Base-by-base conservation (phyloP, 805 yeast species). In the Zygosaccharomyces lentus region DNA sequence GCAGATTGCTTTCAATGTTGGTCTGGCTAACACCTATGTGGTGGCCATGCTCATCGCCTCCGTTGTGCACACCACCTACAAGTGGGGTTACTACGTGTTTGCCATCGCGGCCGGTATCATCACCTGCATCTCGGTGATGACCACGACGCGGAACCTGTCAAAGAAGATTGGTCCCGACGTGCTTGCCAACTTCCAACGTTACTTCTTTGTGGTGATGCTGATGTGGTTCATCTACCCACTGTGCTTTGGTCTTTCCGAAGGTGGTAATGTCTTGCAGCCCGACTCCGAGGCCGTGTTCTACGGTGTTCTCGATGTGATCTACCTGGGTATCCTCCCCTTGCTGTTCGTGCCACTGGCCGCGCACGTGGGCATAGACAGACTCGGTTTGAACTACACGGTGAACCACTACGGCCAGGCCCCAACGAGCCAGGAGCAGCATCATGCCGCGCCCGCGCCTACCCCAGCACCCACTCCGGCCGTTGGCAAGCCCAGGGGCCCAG, bases 241-340 rank as follows among this genome's bases (percentile, higher is more conserved):
- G 25, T 40, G 51, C 48, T 59, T 54, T 44, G 62, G 59, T 58
- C 45, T 59, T 34, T 65, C 75, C 57, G 84, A 80, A 59, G 85
- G 84, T 69, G 83, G 84, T 63, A 79, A 79, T 57, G 76, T 69
- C 38, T 74, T 80, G 49, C 76, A 72, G 56, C 79, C 80, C 34
- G 82, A 78, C 58, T 70, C 80, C 27, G 83, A 77, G 57, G 74
- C 76, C 36, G 78, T 74, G 17, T 80, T 78, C 66, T 77, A 76
- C 57, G 84, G 84, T 67, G 65, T 79, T 48, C 62, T 80, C 50
- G 85, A 80, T 64, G 52, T 80, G 35, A 52, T 74, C 25, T 62
- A 69, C 24, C 72, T 80, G 52, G 70, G 59, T 45, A 43, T 55
- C 38, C 35, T 59, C 30, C 68, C 68, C 49, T 47, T 50, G 31